These are phyloP conservation scores for Orychophragmus violaceus DNA, from an alignment of 345 rosid species.

Conservation along the genomic window DNA sequence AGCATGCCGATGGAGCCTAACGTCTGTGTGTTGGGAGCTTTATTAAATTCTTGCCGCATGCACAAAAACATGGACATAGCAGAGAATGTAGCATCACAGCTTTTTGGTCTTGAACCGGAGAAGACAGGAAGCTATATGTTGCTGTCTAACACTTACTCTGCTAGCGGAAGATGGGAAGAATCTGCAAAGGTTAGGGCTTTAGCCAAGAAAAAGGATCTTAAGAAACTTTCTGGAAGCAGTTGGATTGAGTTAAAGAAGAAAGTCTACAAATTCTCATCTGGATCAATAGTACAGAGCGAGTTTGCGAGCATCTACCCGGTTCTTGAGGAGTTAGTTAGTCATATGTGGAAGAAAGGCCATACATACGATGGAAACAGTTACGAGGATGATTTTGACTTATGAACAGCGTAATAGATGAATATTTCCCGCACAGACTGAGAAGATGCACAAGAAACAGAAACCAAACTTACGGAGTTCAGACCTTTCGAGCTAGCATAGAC, in stretches of 20 bases:
- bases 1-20: slow-evolving; percentile 60
- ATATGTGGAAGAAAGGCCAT: slow-evolving; percentile 16
- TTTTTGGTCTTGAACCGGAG: slow-evolving; percentile 34
- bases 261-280: slow-evolving; percentile 47
- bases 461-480: background rate
- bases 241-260: slow-evolving; percentile 55
- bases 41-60: slow-evolving; percentile 64
- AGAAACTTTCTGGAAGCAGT: slow-evolving; percentile 67
- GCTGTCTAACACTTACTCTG: slow-evolving; percentile 63
- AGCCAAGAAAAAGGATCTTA: slow-evolving; percentile 58
- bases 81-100: slow-evolving; percentile 35
- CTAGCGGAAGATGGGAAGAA: slow-evolving; percentile 61
- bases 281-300: slow-evolving; percentile 16
- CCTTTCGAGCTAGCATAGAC: slow-evolving; percentile 9
- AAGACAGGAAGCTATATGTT: slow-evolving; percentile 52
- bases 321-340: slow-evolving; percentile 22
- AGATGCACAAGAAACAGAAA: slow-evolving; percentile 1
- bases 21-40: slow-evolving; percentile 61
- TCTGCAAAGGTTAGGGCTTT: slow-evolving; percentile 56
- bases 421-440: background rate
- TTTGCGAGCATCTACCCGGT: slow-evolving; percentile 20
- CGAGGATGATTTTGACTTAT: slow-evolving; percentile 16
- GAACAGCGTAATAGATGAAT: slow-evolving; percentile 4
- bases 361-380: slow-evolving; percentile 6
- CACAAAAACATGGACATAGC: slow-evolving; percentile 48